These are phyloP conservation scores for Colletotrichum trifolii DNA, from an alignment of 2,329 filamentous ascomycete species.

Conservation along the genomic window DNA sequence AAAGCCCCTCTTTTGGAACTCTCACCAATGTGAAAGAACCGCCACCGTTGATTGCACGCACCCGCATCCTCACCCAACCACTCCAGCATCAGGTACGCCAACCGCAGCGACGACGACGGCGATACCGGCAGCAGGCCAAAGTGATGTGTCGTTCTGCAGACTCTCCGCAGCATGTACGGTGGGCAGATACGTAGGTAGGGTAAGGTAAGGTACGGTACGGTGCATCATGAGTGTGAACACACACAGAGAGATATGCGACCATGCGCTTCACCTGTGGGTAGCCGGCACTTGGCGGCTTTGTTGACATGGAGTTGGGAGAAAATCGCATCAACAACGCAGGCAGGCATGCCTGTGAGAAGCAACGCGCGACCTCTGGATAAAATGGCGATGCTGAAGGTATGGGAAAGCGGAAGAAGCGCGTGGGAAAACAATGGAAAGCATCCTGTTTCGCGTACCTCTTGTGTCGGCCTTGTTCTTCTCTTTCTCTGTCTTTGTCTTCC, in stretches of 20 bases:
- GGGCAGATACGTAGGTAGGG: conserved; percentile 1
- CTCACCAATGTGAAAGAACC: background rate
- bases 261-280: conserved; percentile 13
- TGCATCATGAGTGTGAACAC: background rate
- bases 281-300: conserved; percentile 35
- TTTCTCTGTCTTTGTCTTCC: background rate
- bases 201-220: conserved; percentile 4
- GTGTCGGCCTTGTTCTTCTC: background rate
- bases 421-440: background rate
- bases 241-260: too few relatives aligned
- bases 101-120: background rate
- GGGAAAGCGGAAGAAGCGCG: conserved; percentile 2
- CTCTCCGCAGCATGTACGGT: background rate
- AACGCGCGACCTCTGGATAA: background rate
- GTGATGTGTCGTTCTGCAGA: background rate
- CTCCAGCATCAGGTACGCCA: background rate
- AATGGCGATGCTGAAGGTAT: background rate
- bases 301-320: conserved; percentile 24
- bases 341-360: background rate
- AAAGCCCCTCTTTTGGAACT: background rate
- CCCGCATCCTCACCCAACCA: too few relatives aligned
- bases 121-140: background rate
- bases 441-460: conserved; percentile 9
- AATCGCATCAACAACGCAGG: background rate
- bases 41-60: too few relatives aligned